Evolutionary conservation across 2,329 filamentous ascomycete species (phyloP).

Genomic region (Parastagonospora nodorum): DNA sequence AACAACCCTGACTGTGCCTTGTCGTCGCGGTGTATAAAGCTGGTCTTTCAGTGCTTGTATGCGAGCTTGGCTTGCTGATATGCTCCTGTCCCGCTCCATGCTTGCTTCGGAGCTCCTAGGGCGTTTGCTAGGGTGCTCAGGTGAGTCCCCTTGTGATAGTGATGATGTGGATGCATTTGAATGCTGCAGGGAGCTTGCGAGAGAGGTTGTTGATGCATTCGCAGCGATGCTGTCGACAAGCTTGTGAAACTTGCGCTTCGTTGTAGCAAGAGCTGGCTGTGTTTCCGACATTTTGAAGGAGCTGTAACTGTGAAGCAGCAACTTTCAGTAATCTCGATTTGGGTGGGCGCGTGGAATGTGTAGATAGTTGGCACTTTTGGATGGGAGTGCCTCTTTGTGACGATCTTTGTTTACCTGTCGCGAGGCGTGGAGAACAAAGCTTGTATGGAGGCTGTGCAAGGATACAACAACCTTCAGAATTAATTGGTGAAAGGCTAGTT

Average conservation of each 20-base stretch:
- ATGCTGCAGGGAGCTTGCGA: slow-evolving; percentile 44
- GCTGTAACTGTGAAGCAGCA: neutral
- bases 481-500: neutral
- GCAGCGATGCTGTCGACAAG: slow-evolving; percentile 60
- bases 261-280: slow-evolving; percentile 67
- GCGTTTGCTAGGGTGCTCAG: slow-evolving; percentile 43
- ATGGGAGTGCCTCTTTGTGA: slow-evolving; percentile 11
- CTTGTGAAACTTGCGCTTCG: slow-evolving; percentile 83
- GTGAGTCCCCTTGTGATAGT: slow-evolving; percentile 23
- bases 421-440: neutral
- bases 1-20: slow-evolving; percentile 38
- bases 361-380: neutral
- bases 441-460: neutral
- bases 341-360: slow-evolving; percentile 6
- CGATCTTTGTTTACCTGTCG: slow-evolving; percentile 32
- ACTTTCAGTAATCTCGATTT: neutral
- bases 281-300: slow-evolving; percentile 22
- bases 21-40: slow-evolving; percentile 33
- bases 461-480: neutral
- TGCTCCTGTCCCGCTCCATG: slow-evolving; percentile 32
- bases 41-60: slow-evolving; percentile 40
- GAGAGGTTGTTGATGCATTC: slow-evolving; percentile 55
- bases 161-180: slow-evolving; percentile 41
- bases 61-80: slow-evolving; percentile 36
- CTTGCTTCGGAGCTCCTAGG: slow-evolving; percentile 37